phyloP scores from a whole-genome alignment of 805 yeast genomes.

The Candida argentea region DNA sequence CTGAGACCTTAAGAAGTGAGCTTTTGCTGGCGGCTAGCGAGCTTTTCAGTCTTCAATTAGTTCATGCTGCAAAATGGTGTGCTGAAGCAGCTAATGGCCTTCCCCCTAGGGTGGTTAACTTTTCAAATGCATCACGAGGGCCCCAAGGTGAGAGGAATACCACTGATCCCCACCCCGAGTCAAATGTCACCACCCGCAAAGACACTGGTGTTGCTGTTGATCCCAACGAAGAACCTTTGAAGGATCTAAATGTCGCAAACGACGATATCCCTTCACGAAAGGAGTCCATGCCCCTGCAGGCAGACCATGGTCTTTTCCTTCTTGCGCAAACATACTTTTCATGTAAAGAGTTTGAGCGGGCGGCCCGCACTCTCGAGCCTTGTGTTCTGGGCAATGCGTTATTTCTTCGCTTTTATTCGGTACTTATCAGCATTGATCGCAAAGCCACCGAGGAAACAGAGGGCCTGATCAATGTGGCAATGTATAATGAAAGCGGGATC shows the following conservation, averaged over 20 bases:
- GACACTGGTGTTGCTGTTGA: neutral
- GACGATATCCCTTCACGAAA: too few relatives aligned
- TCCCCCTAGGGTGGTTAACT: too few relatives aligned
- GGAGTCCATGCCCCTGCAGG: slow-evolving; percentile 1
- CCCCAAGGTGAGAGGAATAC: too few relatives aligned
- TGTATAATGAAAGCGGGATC: slow-evolving; percentile 4
- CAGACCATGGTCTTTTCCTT: slow-evolving; percentile 34
- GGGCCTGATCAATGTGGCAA: slow-evolving; percentile 42
- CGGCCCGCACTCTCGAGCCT: slow-evolving; percentile 46
- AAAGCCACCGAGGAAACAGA: slow-evolving; percentile 61
- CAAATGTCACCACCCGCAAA: slow-evolving; percentile 1
- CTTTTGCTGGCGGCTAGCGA: slow-evolving; percentile 21
- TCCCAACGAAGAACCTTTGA: slow-evolving; percentile 1
- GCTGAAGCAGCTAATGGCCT: slow-evolving; percentile 73
- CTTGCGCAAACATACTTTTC: slow-evolving; percentile 70
- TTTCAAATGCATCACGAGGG: too few relatives aligned
- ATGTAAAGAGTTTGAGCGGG: slow-evolving; percentile 77
- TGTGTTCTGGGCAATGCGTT: slow-evolving; percentile 40
- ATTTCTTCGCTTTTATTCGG: slow-evolving; percentile 62
- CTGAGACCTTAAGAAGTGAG: slow-evolving; percentile 10
- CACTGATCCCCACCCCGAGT: slow-evolving; percentile 4
- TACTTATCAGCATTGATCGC: slow-evolving; percentile 70
- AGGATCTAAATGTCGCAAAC: too few relatives aligned
- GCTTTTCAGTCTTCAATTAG: slow-evolving; percentile 48
- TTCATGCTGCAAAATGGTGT: slow-evolving; percentile 71